Evolutionary conservation across 1,284 basidiomycete species (phyloP).

Genomic region (Ceratobasidium sp.): DNA sequence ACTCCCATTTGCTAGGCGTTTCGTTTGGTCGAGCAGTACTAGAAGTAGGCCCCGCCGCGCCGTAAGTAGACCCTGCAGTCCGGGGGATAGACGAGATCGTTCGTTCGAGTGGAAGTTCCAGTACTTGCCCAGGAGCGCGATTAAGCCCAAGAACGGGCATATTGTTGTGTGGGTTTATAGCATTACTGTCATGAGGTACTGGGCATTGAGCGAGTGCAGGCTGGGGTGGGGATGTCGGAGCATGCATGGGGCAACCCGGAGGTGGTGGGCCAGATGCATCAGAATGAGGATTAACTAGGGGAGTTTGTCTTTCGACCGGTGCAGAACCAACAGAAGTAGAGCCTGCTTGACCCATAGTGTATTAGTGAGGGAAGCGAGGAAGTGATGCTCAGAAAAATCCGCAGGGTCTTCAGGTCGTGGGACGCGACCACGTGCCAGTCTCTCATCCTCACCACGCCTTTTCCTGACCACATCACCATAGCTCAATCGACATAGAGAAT

Average conservation of each 20-base stretch:
- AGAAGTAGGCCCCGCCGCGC: slow-evolving; percentile 47
- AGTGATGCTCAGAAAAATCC: slow-evolving; percentile 32
- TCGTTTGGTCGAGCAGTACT: slow-evolving; percentile 53
- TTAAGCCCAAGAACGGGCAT: slow-evolving; percentile 82
- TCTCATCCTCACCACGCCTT: slow-evolving; percentile 18
- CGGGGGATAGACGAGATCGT: slow-evolving; percentile 89
- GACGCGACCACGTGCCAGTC: slow-evolving; percentile 14
- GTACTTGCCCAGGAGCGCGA: slow-evolving; percentile 66
- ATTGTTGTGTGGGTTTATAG: slow-evolving; percentile 85
- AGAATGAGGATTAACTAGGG: slow-evolving; percentile 30
- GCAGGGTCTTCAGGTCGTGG: slow-evolving; percentile 1
- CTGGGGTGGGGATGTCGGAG: slow-evolving; percentile 30
- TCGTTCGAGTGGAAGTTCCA: slow-evolving; percentile 78
- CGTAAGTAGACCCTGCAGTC: slow-evolving; percentile 55
- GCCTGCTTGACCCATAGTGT: slow-evolving; percentile 39
- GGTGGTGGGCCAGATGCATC: slow-evolving; percentile 40
- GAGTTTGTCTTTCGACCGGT: background rate
- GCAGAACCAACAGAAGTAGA: slow-evolving; percentile 8
- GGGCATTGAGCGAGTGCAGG: slow-evolving; percentile 57
- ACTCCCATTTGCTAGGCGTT: slow-evolving; percentile 79
- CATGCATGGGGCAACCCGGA: slow-evolving; percentile 46
- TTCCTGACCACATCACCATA: background rate
- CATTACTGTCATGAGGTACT: slow-evolving; percentile 58
- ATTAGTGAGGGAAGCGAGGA: background rate
- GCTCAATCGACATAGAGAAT: no score